phyloP scores from a whole-genome alignment of 192 early-diverging fungal species.

The Mortierella claussenii region DNA sequence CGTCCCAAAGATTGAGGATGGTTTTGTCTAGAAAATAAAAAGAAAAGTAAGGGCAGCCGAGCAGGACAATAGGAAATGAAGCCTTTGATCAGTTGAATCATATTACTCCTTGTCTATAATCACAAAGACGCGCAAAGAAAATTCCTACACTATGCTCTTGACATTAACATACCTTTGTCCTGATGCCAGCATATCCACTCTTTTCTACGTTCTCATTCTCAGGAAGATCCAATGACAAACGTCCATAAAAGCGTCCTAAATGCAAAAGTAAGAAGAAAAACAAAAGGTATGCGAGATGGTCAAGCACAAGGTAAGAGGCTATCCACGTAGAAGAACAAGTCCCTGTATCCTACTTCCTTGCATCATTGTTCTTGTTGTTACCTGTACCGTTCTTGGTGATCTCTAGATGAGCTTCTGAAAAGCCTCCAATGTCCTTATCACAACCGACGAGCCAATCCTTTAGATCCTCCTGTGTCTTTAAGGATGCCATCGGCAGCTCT shows the following conservation, averaged over 20 bases:
- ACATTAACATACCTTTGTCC: conserved; percentile 83
- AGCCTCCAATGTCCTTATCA: conserved; percentile 91
- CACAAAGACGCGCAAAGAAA: too few relatives aligned
- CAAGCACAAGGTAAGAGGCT: too few relatives aligned
- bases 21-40: conserved; percentile 57
- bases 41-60: neutral
- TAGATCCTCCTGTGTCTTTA: conserved; percentile 73
- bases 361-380: too few relatives aligned
- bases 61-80: too few relatives aligned
- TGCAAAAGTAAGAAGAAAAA: neutral
- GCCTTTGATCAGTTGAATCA: too few relatives aligned
- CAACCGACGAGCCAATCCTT: conserved; percentile 84
- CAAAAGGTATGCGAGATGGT: too few relatives aligned
- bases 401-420: conserved; percentile 49
- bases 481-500: conserved; percentile 74
- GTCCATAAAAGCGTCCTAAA: conserved; percentile 80
- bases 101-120: too few relatives aligned
- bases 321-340: too few relatives aligned
- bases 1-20: conserved; percentile 76
- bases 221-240: conserved; percentile 83
- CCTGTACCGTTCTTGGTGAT: conserved; percentile 56
- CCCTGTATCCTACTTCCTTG: too few relatives aligned
- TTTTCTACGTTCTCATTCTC: conserved; percentile 69
- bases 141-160: too few relatives aligned
- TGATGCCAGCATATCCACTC: conserved; percentile 93